Evolutionary conservation across 2,329 filamentous ascomycete genomes (phyloP).

Genomic region (Magnaporthiopsis incrustans): DNA sequence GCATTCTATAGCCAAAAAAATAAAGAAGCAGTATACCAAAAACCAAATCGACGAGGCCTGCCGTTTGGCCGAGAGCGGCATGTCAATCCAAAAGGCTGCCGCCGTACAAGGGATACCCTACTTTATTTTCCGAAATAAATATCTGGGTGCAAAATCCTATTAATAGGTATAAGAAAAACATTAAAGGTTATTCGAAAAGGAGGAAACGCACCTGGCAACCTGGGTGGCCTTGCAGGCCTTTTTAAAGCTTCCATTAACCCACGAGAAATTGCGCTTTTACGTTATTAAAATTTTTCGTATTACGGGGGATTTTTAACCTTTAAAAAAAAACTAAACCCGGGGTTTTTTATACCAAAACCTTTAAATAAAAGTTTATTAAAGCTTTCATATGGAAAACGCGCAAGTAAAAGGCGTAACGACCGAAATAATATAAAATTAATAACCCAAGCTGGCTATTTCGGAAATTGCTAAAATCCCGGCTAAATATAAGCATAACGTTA

Average conservation of each 20-base stretch:
- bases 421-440: no score
- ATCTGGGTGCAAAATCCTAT: background rate
- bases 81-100: background rate
- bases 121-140: background rate
- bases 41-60: no score
- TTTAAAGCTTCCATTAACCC: slow-evolving; percentile 8
- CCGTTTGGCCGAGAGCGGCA: background rate
- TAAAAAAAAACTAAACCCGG: no score
- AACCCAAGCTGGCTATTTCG: no score
- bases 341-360: no score
- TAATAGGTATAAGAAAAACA: background rate
- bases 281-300: no score
- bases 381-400: no score
- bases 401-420: no score
- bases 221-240: slow-evolving; percentile 9
- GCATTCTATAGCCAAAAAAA: background rate
- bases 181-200: background rate
- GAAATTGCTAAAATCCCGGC: no score
- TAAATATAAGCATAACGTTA: no score
- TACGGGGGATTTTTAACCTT: no score
- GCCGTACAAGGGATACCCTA: slow-evolving; percentile 4
- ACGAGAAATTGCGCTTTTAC: slow-evolving; percentile 7
- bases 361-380: no score
- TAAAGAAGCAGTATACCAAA: background rate
- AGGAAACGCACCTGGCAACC: slow-evolving; percentile 8